These are phyloP conservation scores for Umbelopsis sp. DNA, from an alignment of 371 early-diverging fungal species.

Conservation along the genomic window DNA sequence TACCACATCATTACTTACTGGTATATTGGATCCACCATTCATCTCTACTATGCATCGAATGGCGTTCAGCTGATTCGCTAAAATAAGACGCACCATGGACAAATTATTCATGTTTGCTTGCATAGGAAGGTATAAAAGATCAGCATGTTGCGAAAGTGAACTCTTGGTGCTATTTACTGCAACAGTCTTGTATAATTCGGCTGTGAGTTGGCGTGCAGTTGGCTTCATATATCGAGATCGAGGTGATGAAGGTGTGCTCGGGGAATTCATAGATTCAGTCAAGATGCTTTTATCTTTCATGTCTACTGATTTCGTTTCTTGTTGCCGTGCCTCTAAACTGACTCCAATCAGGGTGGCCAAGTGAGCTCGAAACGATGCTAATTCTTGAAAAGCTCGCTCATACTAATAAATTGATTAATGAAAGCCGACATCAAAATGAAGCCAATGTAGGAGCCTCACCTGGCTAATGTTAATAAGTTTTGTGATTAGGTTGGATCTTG, in stretches of 20 bases:
- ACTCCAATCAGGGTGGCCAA: constrained; percentile 23
- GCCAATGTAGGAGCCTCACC: constrained; percentile 24
- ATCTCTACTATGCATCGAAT: constrained; percentile 44
- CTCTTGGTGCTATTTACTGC: constrained; percentile 26
- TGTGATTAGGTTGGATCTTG: constrained; percentile 45
- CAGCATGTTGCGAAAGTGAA: constrained; percentile 32
- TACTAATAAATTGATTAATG: constrained; percentile 28
- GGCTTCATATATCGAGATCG: background rate
- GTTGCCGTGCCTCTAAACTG: constrained; percentile 14
- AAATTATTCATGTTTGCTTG: constrained; percentile 34
- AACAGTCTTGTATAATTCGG: constrained; percentile 16
- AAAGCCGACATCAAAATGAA: background rate
- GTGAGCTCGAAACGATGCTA: constrained; percentile 29
- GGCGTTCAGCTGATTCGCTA: constrained; percentile 46
- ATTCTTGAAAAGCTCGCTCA: constrained; percentile 44
- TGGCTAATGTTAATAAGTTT: constrained; percentile 51
- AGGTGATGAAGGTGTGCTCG: background rate
- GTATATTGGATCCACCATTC: constrained; percentile 31
- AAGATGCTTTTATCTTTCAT: background rate
- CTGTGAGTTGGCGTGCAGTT: constrained; percentile 11
- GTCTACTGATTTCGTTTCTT: constrained; percentile 13
- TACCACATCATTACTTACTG: constrained; percentile 26
- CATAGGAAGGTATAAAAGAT: constrained; percentile 39
- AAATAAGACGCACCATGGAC: constrained; percentile 39
- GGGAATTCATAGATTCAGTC: constrained; percentile 15